phyloP scores from a whole-genome alignment of 2,329 filamentous ascomycete genomes.

The Nannizzia gypsea region DNA sequence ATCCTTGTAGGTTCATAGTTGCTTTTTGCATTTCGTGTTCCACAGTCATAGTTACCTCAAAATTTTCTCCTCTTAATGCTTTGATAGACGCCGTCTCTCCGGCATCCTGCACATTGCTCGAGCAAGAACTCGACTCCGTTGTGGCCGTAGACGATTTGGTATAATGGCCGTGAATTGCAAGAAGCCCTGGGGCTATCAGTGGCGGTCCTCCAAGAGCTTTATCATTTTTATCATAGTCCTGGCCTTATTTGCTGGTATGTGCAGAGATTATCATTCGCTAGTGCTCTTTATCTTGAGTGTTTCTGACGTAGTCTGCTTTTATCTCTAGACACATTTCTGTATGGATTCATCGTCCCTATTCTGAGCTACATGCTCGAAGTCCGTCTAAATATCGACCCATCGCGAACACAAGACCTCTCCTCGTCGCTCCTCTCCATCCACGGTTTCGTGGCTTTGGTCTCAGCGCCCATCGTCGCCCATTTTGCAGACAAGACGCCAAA shows the following conservation, averaged over 20 bases:
- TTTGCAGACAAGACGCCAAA: constrained; percentile 18
- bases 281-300: too few relatives aligned
- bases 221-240: not conserved
- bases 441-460: constrained; percentile 18
- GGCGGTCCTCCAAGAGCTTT: not conserved
- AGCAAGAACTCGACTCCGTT: too few relatives aligned
- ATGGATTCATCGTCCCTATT: constrained; percentile 23
- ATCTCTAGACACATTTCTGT: constrained; percentile 20
- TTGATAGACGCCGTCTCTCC: too few relatives aligned
- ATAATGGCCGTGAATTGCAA: not conserved
- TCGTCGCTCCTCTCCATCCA: constrained; percentile 19
- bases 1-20: too few relatives aligned
- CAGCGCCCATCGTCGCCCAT: constrained; percentile 18
- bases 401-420: constrained; percentile 19
- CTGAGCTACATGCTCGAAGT: constrained; percentile 21
- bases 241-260: not conserved
- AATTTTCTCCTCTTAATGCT: too few relatives aligned
- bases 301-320: not conserved
- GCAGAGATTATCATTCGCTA: too few relatives aligned
- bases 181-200: not conserved
- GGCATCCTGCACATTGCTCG: too few relatives aligned
- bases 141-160: not conserved
- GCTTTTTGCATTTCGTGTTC: too few relatives aligned
- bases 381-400: constrained; percentile 18
- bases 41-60: too few relatives aligned